Evolutionary conservation across 345 rosid genomes (phyloP), one percentile per base, ranked within the genome.

Genomic region (Camelina neglecta): DNA sequence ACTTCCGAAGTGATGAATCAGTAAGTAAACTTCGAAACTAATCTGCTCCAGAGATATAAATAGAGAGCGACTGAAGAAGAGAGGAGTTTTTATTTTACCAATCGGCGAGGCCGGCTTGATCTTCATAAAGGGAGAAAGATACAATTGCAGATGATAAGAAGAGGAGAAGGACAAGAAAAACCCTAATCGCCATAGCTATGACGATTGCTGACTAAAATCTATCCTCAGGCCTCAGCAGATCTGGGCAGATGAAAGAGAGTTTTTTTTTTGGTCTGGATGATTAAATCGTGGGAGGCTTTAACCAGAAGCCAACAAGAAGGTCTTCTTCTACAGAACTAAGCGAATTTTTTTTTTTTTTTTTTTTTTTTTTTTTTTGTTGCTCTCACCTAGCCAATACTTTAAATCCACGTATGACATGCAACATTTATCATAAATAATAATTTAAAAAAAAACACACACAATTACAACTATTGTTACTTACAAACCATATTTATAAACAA

Each of bases 81-180:
- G 49, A 31, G 5, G 69, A 66, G 75, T 81, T 35, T 3, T 44
- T 74, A 91, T 35, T 3, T 44, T 74, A 91, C 99, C 99, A 96
- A 73, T 96, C 99, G 88, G 86, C 85, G 83, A 93, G 93, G 57
- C 98, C 99, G 44, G 84, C 97, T 87, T 96, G 97, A 85, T 93
- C 99, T 81, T 91, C 99, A 65, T 84, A 93, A 45, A 93, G 91
- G 44, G 97, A 87, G 44, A 81, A 74, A 80, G 81, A 56, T 24
- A 80, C 74, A 61, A 58, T 66, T 6, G 81, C 50, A 24, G 83
- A 74, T 36, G 92, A 91, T 42, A 83, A 21, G 54, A 88, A 67
- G 15, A 85, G 8, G 16, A 88, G 38, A 21, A 85, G 58, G 38
- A 75, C 9, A 48, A 85, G 42, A 31, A 41, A 58, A 73, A 38